Conservation (phyloP, 768 basidiomycete genomes). For the Rhizopogon vesiculosus region DNA sequence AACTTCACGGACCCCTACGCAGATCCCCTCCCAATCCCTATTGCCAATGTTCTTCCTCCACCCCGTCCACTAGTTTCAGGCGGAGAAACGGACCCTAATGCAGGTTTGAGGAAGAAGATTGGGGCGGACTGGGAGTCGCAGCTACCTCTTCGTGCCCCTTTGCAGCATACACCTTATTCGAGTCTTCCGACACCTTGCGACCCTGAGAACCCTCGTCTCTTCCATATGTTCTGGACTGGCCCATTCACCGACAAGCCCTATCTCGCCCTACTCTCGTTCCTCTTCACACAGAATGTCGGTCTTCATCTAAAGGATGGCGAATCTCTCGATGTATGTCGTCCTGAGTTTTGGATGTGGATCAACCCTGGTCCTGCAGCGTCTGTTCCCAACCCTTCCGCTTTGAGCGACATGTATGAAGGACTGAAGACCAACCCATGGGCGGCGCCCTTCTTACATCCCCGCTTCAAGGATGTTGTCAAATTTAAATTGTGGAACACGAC, state of each 20-base stretch:
- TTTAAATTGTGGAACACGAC: conserved; percentile 99
- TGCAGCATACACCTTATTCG: conserved; percentile 52
- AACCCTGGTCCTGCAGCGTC: conserved; percentile 95
- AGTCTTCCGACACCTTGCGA: conserved; percentile 68
- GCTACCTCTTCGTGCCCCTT: conserved; percentile 42
- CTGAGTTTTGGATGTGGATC: conserved; percentile 98
- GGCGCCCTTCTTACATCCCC: conserved; percentile 87
- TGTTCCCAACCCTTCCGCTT: conserved; percentile 78
- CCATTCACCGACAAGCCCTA: conserved; percentile 99
- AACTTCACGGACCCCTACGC: conserved; percentile 33
- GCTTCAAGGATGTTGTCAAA: conserved; percentile 88
- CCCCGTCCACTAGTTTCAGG: conserved; percentile 25
- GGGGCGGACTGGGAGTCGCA: conserved; percentile 58
- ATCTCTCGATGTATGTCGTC: conserved; percentile 57
- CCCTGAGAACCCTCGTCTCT: conserved; percentile 78
- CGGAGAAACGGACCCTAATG: conserved; percentile 41
- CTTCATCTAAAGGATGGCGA: conserved; percentile 58
- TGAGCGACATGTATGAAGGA: conserved; percentile 76
- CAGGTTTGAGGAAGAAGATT: conserved; percentile 53
- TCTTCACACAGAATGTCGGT: conserved; percentile 93
- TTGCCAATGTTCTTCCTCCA: conserved; percentile 7
- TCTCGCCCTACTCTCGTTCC: conserved; percentile 88
- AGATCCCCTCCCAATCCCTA: conserved; percentile 26
- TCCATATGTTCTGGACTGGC: conserved; percentile 99
- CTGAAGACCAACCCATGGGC: conserved; percentile 90